Percentiles rank a stretch among this genome's conserved stretches.
Evolutionary conservation across 2,329 filamentous ascomycete genomes (phyloP).

Genomic region (Aspergillus viridinutans): DNA sequence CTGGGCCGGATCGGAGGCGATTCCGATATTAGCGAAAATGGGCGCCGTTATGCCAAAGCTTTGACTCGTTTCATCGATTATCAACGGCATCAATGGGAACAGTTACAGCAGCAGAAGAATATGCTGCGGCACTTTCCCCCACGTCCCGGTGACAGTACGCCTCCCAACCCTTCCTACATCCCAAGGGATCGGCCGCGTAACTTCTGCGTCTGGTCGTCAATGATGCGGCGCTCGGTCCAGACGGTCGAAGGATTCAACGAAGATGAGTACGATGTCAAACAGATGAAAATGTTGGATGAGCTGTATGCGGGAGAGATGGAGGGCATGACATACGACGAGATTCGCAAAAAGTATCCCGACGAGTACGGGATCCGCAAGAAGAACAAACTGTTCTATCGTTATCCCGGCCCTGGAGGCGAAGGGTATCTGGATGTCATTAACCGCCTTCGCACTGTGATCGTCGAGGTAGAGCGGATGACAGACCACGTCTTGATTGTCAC

Average conservation of each 20-base stretch:
- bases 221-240: slow-evolving; percentile 85
- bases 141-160: slow-evolving; percentile 82
- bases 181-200: slow-evolving; percentile 64
- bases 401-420: slow-evolving; percentile 91
- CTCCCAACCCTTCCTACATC: slow-evolving; percentile 79
- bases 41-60: slow-evolving; percentile 71
- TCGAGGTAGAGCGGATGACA: slow-evolving; percentile 94
- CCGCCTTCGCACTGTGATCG: slow-evolving; percentile 88
- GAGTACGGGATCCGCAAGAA: slow-evolving; percentile 75
- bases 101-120: slow-evolving; percentile 74
- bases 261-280: slow-evolving; percentile 93
- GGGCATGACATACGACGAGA: slow-evolving; percentile 90
- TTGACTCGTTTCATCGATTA: slow-evolving; percentile 79
- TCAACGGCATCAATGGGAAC: slow-evolving; percentile 76
- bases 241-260: slow-evolving; percentile 90
- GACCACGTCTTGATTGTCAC: slow-evolving; percentile 91
- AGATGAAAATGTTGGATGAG: slow-evolving; percentile 97
- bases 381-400: slow-evolving; percentile 94
- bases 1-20: slow-evolving; percentile 87
- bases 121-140: slow-evolving; percentile 81
- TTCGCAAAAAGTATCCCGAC: slow-evolving; percentile 69
- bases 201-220: slow-evolving; percentile 98
- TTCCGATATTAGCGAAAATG: slow-evolving; percentile 75
- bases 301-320: slow-evolving; percentile 91
- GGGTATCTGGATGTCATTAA: slow-evolving; percentile 97